Conservation (phyloP, 2,329 filamentous ascomycete species). For the Trichoderma hamatum region DNA sequence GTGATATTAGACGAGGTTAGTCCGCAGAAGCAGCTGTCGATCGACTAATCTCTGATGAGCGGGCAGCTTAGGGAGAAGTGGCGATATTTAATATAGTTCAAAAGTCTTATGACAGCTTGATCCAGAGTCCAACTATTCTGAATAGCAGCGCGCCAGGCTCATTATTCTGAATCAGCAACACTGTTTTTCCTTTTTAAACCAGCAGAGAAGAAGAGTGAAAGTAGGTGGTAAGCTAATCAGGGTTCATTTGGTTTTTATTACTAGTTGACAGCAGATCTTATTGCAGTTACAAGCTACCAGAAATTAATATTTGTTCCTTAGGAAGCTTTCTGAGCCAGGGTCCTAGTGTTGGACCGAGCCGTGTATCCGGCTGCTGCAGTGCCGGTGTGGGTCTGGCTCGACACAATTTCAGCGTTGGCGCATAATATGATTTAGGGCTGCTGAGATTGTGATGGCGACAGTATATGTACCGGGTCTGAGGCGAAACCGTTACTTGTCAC, state of each 20-base stretch:
- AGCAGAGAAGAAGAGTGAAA: neutral
- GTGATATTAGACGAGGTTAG: neutral
- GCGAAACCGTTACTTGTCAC: neutral
- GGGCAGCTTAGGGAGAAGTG: neutral
- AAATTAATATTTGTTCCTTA: conserved; percentile 24
- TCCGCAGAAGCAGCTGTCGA: neutral
- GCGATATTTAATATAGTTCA: neutral
- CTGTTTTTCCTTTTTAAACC: neutral
- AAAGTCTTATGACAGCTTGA: neutral
- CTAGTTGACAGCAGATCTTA: conserved; percentile 20
- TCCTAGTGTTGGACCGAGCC: conserved; percentile 27
- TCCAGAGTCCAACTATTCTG: conserved; percentile 15
- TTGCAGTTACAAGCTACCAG: conserved; percentile 7
- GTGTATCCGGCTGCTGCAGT: conserved; percentile 25
- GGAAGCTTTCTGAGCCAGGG: conserved; percentile 24
- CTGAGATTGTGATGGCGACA: conserved; percentile 5
- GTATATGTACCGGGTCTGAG: neutral
- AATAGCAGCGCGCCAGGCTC: neutral
- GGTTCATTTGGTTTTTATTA: conserved; percentile 12
- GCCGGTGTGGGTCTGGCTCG: conserved; percentile 18
- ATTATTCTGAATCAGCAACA: conserved; percentile 2
- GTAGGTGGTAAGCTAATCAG: neutral
- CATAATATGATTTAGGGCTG: conserved; percentile 14
- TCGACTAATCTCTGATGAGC: neutral
- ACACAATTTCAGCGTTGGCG: conserved; percentile 9